These are phyloP conservation scores for Cordyceps javanica DNA, from an alignment of 2,329 filamentous ascomycete species.

Conservation along the genomic window DNA sequence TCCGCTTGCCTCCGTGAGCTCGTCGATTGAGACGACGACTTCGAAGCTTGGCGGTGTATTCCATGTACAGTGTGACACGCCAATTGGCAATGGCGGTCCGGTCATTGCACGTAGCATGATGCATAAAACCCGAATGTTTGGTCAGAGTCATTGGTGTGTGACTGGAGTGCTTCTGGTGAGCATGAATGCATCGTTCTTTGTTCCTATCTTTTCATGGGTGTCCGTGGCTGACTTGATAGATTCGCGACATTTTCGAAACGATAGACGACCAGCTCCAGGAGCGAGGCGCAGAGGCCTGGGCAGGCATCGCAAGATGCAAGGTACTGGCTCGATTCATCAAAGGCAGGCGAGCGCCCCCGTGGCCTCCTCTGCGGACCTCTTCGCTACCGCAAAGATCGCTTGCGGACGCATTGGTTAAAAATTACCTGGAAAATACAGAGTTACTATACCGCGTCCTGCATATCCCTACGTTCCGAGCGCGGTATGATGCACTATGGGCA, in stretches of 20 bases:
- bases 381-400: slow-evolving; percentile 41
- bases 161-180: slow-evolving; percentile 41
- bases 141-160: slow-evolving; percentile 50
- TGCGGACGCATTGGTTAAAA: slow-evolving; percentile 40
- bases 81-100: slow-evolving; percentile 23
- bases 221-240: slow-evolving; percentile 23
- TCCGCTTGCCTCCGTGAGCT: slow-evolving; percentile 14
- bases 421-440: slow-evolving; percentile 44
- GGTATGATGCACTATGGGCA: slow-evolving; percentile 47
- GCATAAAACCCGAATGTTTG: slow-evolving; percentile 52
- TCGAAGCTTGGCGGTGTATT: slow-evolving; percentile 37
- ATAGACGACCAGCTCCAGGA: slow-evolving; percentile 36
- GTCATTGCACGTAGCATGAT: slow-evolving; percentile 36
- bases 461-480: slow-evolving; percentile 40
- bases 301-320: slow-evolving; percentile 45
- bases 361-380: slow-evolving; percentile 35
- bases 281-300: slow-evolving; percentile 28
- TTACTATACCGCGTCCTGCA: slow-evolving; percentile 44
- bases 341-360: slow-evolving; percentile 37
- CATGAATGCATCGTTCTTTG: no score
- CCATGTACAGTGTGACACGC: slow-evolving; percentile 34
- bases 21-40: slow-evolving; percentile 30
- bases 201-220: neutral
- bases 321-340: slow-evolving; percentile 47
- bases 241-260: slow-evolving; percentile 36